Base-by-base conservation (phyloP, 1,139 yeast genomes). In the Yamadazyma buinensis region DNA sequence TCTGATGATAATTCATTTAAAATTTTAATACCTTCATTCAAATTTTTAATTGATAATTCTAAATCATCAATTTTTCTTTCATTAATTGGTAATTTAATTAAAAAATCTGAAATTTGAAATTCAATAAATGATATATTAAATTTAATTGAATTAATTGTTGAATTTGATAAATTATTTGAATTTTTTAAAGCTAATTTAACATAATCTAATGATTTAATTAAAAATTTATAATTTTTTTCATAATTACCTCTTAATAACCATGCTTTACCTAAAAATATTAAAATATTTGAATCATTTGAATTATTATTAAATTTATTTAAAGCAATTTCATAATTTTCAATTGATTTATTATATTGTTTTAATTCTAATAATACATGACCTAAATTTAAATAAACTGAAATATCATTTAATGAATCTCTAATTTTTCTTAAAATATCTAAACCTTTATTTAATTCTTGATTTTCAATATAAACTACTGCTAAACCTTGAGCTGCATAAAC, bases 401-500 rank as follows among this genome's bases (percentile, higher is more conserved):
- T 80, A 52, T 86, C 95, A 52, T 81, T 80, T 47, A 92, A 70
- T 8, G 97, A 83, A 51, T 92, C 98, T 54, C 97, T 77, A 35
- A 90, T 80, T 49, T 90, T 88, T 58, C 95, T 77, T 52, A 94
- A 80, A 35, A 88, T 81, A 46, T 87, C 95, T 51, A 88, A 70
- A 1, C 97, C 96, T 44, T 81, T 72, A 27, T 76, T 80, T 15
- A 78, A 63, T 40, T 86, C 82, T 50, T 84, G 85, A 51, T 84
- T 84, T 49, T 90, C 97, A 15, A 95, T 95, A 57, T 87, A 84
- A 9, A 90, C 79, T 36, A 92, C 88, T 1, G 97, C 98, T 43
- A 94, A 72, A 34, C 99, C 99, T 59, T 92, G 98, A 1, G 98
- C 98, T 2, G 97, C 99, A 62, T 83, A 92, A 1, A 92, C 95